Conservation (phyloP, 1,284 basidiomycete species). For the Ceraceosorus bombacis region DNA sequence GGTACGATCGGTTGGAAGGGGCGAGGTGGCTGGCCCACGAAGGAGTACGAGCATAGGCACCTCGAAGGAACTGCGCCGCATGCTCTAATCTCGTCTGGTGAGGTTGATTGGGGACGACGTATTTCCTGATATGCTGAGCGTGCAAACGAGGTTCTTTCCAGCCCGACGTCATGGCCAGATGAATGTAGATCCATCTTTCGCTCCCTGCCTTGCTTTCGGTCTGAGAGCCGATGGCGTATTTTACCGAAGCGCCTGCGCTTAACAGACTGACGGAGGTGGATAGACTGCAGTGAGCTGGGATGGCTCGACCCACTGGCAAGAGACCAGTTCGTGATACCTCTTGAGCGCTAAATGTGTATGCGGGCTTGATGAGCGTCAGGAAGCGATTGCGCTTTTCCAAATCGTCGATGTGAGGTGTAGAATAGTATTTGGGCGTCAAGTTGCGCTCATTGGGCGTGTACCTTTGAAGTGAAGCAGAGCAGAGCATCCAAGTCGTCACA, state of each 20-base stretch:
- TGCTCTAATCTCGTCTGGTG: constrained; percentile 1
- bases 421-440: constrained; percentile 30
- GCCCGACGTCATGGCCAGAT: constrained; percentile 27
- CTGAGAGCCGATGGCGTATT: constrained; percentile 25
- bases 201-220: constrained; percentile 9
- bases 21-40: constrained; percentile 57
- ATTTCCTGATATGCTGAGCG: neutral
- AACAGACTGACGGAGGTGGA: constrained; percentile 27
- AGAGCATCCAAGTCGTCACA: no score
- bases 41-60: constrained; percentile 2
- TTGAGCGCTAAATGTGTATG: constrained; percentile 13
- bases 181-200: constrained; percentile 34
- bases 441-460: constrained; percentile 23
- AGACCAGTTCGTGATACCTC: constrained; percentile 19
- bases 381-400: constrained; percentile 24
- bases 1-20: constrained; percentile 49
- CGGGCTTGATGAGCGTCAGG: constrained; percentile 30
- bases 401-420: constrained; percentile 20
- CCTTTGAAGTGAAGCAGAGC: constrained; percentile 11
- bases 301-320: constrained; percentile 21
- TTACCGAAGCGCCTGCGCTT: constrained; percentile 14
- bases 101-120: neutral
- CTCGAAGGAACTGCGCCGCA: neutral
- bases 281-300: constrained; percentile 24
- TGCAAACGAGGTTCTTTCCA: constrained; percentile 20